Evolutionary conservation across 139 green algal species (phyloP).

Genomic region (Limnomonas spitsbergensis): DNA sequence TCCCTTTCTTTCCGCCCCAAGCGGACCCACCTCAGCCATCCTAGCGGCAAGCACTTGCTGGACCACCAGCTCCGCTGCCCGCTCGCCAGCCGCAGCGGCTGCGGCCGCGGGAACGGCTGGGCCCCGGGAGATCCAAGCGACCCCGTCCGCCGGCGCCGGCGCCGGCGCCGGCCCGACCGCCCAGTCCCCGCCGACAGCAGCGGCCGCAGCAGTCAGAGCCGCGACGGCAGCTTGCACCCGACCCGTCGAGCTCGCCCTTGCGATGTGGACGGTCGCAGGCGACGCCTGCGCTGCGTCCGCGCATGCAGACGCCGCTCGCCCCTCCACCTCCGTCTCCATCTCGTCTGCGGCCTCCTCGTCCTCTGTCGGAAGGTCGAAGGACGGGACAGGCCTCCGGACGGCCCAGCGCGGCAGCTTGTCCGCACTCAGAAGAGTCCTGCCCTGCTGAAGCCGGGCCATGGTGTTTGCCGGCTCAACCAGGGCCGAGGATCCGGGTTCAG

Average conservation of each 20-base stretch:
- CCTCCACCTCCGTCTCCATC: neutral
- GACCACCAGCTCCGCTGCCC: neutral
- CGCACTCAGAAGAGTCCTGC: conserved; percentile 37
- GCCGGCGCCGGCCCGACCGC: too few relatives aligned
- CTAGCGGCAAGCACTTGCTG: neutral
- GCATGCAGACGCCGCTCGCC: too few relatives aligned
- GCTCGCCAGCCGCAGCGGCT: neutral
- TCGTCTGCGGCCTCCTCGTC: neutral
- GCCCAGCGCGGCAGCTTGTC: conserved; percentile 52
- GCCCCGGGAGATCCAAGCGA: neutral
- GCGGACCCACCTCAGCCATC: neutral
- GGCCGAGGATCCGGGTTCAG: neutral
- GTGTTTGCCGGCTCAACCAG: conserved; percentile 11
- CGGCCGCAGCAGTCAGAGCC: too few relatives aligned
- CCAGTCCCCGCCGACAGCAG: too few relatives aligned
- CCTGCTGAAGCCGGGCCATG: conserved; percentile 27
- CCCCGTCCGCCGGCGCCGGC: neutral
- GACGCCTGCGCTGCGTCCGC: too few relatives aligned
- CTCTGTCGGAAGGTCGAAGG: neutral
- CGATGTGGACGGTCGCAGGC: too few relatives aligned
- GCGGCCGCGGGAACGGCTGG: neutral
- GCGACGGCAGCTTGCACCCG: too few relatives aligned
- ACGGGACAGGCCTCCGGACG: neutral
- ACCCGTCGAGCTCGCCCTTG: too few relatives aligned
- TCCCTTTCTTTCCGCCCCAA: too few relatives aligned